Evolutionary conservation across 2,329 filamentous ascomycete species (phyloP).

Genomic region (Arthrobotrys sphaeroides): DNA sequence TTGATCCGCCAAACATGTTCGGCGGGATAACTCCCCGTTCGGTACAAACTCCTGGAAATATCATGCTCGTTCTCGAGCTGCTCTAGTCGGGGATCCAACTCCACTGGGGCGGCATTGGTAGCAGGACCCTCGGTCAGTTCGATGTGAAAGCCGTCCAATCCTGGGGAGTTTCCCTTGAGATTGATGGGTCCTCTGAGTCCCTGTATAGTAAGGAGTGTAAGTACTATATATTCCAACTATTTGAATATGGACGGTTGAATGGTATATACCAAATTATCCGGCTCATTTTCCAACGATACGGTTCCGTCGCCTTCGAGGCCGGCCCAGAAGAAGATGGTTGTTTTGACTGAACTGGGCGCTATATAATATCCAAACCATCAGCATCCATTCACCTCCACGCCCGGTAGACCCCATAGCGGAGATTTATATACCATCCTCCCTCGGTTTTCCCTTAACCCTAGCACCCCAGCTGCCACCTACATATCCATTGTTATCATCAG

Average conservation of each 20-base stretch:
- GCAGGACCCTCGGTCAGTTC: conserved; percentile 76
- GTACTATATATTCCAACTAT: no score
- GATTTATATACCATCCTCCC: conserved; percentile 68
- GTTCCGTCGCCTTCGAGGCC: conserved; percentile 78
- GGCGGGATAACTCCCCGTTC: conserved; percentile 73
- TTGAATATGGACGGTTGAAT: no score
- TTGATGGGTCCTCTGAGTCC: conserved; percentile 72
- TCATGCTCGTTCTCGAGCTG: conserved; percentile 77
- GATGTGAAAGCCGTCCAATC: conserved; percentile 82
- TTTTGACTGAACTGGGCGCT: conserved; percentile 72
- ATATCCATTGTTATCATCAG: neutral
- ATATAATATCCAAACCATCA: conserved; percentile 4
- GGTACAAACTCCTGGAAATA: conserved; percentile 64
- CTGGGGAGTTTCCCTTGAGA: conserved; percentile 74
- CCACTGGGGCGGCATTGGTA: conserved; percentile 69
- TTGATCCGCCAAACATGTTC: conserved; percentile 86
- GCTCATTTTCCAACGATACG: conserved; percentile 69
- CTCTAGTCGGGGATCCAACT: conserved; percentile 71
- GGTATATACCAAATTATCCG: conserved; percentile 60
- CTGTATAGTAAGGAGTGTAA: no score
- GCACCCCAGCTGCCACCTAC: conserved; percentile 82
- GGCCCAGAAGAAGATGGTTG: conserved; percentile 82
- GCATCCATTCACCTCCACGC: neutral
- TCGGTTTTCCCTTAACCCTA: conserved; percentile 81
- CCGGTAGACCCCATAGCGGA: neutral